Evolutionary conservation across 192 early-diverging fungal species (phyloP).

Genomic region (Entomortierella chlamydospora): DNA sequence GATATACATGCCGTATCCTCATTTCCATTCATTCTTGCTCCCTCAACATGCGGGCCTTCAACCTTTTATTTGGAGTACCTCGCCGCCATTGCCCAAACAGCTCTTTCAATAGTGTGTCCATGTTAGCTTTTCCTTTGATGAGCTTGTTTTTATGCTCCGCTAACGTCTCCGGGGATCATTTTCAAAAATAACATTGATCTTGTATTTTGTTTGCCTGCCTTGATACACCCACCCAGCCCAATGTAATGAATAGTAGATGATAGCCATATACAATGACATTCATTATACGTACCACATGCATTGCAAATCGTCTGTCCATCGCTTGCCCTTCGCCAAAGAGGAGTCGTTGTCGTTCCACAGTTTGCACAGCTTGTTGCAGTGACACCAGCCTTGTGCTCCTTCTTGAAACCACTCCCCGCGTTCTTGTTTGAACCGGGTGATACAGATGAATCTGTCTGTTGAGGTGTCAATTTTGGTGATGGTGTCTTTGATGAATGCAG

Average conservation of each 20-base stretch:
- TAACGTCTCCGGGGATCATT: not conserved
- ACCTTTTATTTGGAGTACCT: not conserved
- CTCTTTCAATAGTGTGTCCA: conserved; percentile 13
- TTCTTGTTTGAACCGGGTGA: not conserved
- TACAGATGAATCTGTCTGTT: not conserved
- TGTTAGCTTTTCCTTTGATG: not conserved
- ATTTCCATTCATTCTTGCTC: not conserved
- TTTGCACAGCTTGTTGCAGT: conserved; percentile 79
- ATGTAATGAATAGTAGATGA: not conserved
- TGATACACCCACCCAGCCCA: not conserved
- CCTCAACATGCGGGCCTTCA: too few species aligned
- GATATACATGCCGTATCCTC: too few species aligned
- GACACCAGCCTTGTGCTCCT: conserved; percentile 45
- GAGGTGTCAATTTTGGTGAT: not conserved
- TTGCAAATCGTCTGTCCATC: conserved; percentile 95
- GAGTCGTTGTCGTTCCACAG: conserved; percentile 90
- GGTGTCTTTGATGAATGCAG: conserved; percentile 7
- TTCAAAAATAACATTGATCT: not conserved
- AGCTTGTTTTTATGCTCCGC: not conserved
- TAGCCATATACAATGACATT: conserved; percentile 7
- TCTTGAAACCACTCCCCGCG: conserved; percentile 1
- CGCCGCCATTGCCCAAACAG: not conserved
- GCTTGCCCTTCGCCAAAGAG: conserved; percentile 90
- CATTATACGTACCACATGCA: conserved; percentile 85
- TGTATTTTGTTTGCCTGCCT: too few species aligned